Base-by-base conservation (phyloP, 2,329 filamentous ascomycete species). In the Simplicillium sp. region DNA sequence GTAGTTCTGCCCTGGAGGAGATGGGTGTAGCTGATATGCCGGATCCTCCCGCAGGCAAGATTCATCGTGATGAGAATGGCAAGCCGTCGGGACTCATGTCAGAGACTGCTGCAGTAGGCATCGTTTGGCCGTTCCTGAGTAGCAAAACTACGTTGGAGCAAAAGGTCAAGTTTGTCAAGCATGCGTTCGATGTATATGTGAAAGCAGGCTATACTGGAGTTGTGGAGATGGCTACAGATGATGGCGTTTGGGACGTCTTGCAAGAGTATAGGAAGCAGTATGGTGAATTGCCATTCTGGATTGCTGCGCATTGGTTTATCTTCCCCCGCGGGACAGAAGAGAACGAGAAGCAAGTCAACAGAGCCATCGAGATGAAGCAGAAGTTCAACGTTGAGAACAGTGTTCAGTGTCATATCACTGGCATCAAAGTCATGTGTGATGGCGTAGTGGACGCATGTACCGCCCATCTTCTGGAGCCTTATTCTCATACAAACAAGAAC, bases 361-460 rank as follows among this genome's bases (percentile, higher is more conserved):
- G 64, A 11, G 68, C 66, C 1, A 64, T 69, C 37, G 62, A 64
- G 32, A 54, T 71, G 15, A 54, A 59, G 29, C 15, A 31, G 0
- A 49, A 52, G 31, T 58, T 50, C 35, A 55, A 57, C 38, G 48
- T 41, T 18, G 41, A 48, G 2, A 60, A 48, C 9, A 58, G 51
- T 15, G 63, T 64, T 1, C 56, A 68, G 40, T 50, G 66, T 41
- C 70, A 71, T 8, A 59, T 82, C 14, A 68, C 72, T 0, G 77
- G 77, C 8, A 75, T 81, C 56, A 82, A 82, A 54, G 55, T 81
- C 34, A 77, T 82, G 41, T 73, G 70, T 50, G 77, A 82, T 48
- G 77, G 77, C 11, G 75, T 80, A 36, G 65, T 82, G 37, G 77
- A 82, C 47, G 73, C 72, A 0, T 82, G 77, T 55, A 81, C 77